phyloP scores from a whole-genome alignment of 2,329 filamentous ascomycete species.

The Alternaria brassicae region DNA sequence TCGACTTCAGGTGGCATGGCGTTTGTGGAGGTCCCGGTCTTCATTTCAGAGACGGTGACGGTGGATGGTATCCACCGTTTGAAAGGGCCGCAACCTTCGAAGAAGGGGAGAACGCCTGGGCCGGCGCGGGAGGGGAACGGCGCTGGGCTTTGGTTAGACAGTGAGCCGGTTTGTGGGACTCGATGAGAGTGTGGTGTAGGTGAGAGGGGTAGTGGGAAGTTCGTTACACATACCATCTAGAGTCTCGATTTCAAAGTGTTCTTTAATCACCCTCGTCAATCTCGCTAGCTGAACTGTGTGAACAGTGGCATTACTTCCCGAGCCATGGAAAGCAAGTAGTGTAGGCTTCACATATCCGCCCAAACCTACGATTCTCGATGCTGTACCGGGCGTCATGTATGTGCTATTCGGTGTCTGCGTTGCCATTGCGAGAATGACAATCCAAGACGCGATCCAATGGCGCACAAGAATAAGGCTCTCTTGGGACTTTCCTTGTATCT shows the following conservation, averaged over 20 bases:
- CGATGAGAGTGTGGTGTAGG: background rate
- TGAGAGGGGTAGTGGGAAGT: background rate
- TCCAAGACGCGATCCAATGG: background rate
- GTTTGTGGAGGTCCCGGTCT: constrained; percentile 14
- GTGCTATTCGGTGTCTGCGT: background rate
- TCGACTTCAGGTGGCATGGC: constrained; percentile 32
- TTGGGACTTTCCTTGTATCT: background rate
- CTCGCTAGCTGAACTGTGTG: constrained; percentile 46
- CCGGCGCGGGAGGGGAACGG: constrained; percentile 45
- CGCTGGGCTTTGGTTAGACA: constrained; percentile 22
- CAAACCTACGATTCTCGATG: background rate
- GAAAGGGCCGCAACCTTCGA: constrained; percentile 49
- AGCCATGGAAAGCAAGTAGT: constrained; percentile 48
- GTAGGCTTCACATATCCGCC: constrained; percentile 33
- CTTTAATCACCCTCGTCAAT: constrained; percentile 31
- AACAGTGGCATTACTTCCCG: constrained; percentile 43
- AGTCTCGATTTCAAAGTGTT: constrained; percentile 35
- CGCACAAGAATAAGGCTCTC: fast-evolving
- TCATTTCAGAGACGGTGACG: constrained; percentile 27
- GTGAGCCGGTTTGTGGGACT: background rate
- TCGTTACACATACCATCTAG: constrained; percentile 30
- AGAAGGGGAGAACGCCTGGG: constrained; percentile 48
- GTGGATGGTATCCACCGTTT: constrained; percentile 39
- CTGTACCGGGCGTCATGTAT: background rate
- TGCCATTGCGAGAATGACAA: background rate